Evolutionary conservation across 148 eudicot genomes (phyloP), one percentile per base, ranked within the genome.

Genomic region (Heliosperma pusillum): DNA sequence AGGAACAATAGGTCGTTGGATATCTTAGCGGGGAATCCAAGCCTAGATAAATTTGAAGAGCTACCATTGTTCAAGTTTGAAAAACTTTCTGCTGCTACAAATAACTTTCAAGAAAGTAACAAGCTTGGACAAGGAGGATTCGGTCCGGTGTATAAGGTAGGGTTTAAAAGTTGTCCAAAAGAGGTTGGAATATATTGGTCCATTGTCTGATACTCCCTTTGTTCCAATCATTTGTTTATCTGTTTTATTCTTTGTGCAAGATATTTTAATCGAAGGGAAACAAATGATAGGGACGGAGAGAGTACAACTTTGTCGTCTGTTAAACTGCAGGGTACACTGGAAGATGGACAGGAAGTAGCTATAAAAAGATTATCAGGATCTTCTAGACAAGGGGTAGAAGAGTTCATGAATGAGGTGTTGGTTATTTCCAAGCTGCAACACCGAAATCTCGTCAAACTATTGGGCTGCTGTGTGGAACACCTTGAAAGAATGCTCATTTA

Each of bases 401-500:
- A 88, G 80, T 84, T 88, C 33, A 86, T 75, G 84, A 88, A 84
- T 58, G 91, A 88, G 73, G 84, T 85, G 25, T 80, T 5, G 30
- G 55, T 88, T 69, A 86, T 88, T 69, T 81, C 87, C 1, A 86
- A 86, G 74, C 86, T 88, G 52, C 91, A 88, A 57, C 91, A 88
- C 58, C 81, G 87, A 25, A 88, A 88, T 81, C 83, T 88, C 13
- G 87, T 88, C 57, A 86, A 81, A 52, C 82, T 86, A 10, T 56
- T 84, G 55, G 89, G 87, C 20, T 88, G 87, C 55, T 88, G 87
- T 73, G 73, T 79, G 0, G 81, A 88, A 74, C 79, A 81, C 29
- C 77, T 78, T 20, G 91, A 88, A 78, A 84, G 74, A 61, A 77
- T 88, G 71, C 50, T 88, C 71, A 61, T 86, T 15, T 86, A 86